Base-by-base conservation (phyloP, 164 flowering plant genomes). In the Liquidambar formosana region DNA sequence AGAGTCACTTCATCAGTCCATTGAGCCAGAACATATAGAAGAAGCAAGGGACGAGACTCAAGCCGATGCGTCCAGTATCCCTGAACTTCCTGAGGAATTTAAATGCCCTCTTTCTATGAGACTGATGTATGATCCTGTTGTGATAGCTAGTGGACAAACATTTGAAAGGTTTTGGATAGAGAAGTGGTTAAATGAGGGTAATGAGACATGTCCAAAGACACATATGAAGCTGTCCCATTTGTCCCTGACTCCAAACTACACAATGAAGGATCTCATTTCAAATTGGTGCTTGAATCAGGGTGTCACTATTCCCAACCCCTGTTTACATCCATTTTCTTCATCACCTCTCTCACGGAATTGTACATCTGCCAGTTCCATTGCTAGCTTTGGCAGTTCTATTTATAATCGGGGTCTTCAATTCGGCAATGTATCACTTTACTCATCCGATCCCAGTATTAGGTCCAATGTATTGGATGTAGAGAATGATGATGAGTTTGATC, bases 81-180 rank as follows among this genome's bases (percentile, higher is more conserved):
- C 59, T 21, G 48, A 43, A 19, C 70, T 58, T 26, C 77, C 77
- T 10, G 66, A 61, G 25, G 67, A 70, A 65, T 70, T 75, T 22
- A 70, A 61, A 41, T 76, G 79, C 44, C 70, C 75, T 43, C 57
- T 76, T 41, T 76, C 79, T 57, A 27, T 25, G 69, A 58, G 63
- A 33, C 65, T 76, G 63, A 58, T 76, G 70, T 57, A 60, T 64
- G 75, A 76, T 64, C 79, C 79, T 3, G 72, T 72, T 10, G 47
- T 72, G 21, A 71, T 76, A 59, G 64, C 69, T 19, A 67, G 70
- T 52, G 79, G 79, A 22, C 16, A 72, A 56, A 72, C 79, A 48
- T 76, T 62, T 64, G 79, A 76, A 46, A 41, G 79, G 3, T 43
- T 72, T 4, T 76, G 75, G 65, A 76, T 76, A 22, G 61, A 71